Conservation (phyloP, 2,329 filamentous ascomycete species). For the Xylariales sp. region DNA sequence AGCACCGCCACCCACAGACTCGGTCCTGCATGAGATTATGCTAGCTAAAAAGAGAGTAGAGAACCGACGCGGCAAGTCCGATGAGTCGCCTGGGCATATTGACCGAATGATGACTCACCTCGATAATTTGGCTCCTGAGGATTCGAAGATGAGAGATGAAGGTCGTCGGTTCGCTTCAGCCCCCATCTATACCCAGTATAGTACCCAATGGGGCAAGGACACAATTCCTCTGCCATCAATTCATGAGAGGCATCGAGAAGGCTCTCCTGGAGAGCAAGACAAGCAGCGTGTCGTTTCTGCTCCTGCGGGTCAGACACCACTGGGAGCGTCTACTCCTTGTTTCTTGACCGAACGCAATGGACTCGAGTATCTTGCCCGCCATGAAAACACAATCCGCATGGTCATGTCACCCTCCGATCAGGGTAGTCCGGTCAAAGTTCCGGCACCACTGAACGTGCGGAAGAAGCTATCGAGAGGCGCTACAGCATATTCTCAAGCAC, state of each 20-base stretch:
- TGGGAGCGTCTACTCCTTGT: slow-evolving; percentile 18
- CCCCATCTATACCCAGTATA: slow-evolving; percentile 39
- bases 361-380: slow-evolving; percentile 40
- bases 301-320: slow-evolving; percentile 21
- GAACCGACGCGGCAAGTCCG: slow-evolving; percentile 1
- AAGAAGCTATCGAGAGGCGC: slow-evolving; percentile 28
- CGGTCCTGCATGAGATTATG: slow-evolving; percentile 19
- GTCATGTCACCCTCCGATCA: slow-evolving; percentile 43
- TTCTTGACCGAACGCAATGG: slow-evolving; percentile 28
- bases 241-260: slow-evolving; percentile 31
- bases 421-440: slow-evolving; percentile 28
- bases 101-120: slow-evolving; percentile 14
- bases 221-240: slow-evolving; percentile 43
- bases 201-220: slow-evolving; percentile 30
- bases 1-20: slow-evolving; percentile 33
- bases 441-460: slow-evolving; percentile 36
- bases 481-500: slow-evolving; percentile 10
- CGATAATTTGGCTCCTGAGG: slow-evolving; percentile 11
- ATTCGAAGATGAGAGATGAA: slow-evolving; percentile 18
- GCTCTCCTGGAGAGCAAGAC: slow-evolving; percentile 14
- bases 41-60: slow-evolving; percentile 17
- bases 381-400: slow-evolving; percentile 49
- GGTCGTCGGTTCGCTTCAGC: slow-evolving; percentile 48
- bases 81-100: slow-evolving; percentile 13
- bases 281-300: slow-evolving; percentile 44